Percentiles rank a stretch among this genome's conserved stretches.
phyloP scores from a whole-genome alignment of 805 yeast genomes.

The Saccharomycopsis fermentans region DNA sequence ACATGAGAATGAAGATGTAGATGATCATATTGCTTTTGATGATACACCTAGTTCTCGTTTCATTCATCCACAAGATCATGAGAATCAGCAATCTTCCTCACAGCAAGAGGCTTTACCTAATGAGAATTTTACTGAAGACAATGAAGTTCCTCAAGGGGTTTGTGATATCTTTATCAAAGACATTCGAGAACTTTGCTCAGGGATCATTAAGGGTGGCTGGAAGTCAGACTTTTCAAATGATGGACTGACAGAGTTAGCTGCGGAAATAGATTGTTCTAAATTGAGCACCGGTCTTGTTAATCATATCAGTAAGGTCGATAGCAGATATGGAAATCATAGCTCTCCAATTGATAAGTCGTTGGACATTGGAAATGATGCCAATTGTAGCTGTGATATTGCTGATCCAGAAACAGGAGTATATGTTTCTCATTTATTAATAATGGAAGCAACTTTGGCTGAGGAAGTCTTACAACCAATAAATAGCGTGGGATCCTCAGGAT shows the following conservation, averaged over 20 bases:
- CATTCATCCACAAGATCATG: constrained; percentile 15
- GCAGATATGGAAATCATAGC: constrained; percentile 25
- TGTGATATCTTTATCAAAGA: constrained; percentile 59
- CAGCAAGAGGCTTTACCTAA: background rate
- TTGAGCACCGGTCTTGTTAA: constrained; percentile 43
- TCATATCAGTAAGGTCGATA: constrained; percentile 36
- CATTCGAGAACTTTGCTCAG: constrained; percentile 58
- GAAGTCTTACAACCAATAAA: constrained; percentile 43
- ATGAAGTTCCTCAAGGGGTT: constrained; percentile 24
- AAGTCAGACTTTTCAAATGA: constrained; percentile 74
- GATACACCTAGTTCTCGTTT: background rate
- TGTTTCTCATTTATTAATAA: constrained; percentile 65
- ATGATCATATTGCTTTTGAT: background rate
- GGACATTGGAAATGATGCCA: constrained; percentile 27
- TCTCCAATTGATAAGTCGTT: constrained; percentile 13
- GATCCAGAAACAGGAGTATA: constrained; percentile 73
- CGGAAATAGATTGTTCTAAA: constrained; percentile 53
- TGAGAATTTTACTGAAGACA: background rate
- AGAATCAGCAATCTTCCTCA: constrained; percentile 3
- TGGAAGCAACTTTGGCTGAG: constrained; percentile 92
- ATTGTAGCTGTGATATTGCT: constrained; percentile 67
- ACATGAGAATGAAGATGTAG: background rate
- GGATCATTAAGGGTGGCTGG: constrained; percentile 89
- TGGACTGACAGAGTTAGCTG: constrained; percentile 74
- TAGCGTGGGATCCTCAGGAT: background rate